Percentiles rank a stretch among this genome's conserved stretches.
Conservation (phyloP, 2,329 filamentous ascomycete species). For the Fusarium dlaminii region DNA sequence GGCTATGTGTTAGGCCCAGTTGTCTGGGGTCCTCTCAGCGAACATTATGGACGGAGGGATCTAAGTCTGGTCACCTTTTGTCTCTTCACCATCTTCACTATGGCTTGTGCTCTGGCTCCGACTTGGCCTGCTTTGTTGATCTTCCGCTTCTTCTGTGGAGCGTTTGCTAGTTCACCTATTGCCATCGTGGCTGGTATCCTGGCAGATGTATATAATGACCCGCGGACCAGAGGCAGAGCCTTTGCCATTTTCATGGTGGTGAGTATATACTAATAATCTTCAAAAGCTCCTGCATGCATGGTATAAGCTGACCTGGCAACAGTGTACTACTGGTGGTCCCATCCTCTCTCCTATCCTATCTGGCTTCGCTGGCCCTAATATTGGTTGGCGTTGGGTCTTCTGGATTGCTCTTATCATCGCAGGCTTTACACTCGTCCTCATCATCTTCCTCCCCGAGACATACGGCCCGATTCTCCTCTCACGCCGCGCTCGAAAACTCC, state of each 20-base stretch:
- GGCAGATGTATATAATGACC: slow-evolving; percentile 71
- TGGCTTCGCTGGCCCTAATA: slow-evolving; percentile 65
- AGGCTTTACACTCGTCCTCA: slow-evolving; percentile 65
- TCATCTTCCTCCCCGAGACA: slow-evolving; percentile 73
- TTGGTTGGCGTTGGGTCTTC: slow-evolving; percentile 76
- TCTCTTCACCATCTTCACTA: slow-evolving; percentile 60
- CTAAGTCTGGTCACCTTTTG: slow-evolving; percentile 57
- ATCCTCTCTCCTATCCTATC: slow-evolving; percentile 73
- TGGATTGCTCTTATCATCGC: slow-evolving; percentile 77
- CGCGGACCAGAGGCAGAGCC: slow-evolving; percentile 62
- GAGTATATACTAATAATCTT: slow-evolving; percentile 34
- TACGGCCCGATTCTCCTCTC: slow-evolving; percentile 67
- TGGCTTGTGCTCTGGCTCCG: slow-evolving; percentile 65
- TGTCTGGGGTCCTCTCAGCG: slow-evolving; percentile 72
- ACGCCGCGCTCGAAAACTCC: slow-evolving; percentile 64
- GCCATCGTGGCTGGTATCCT: slow-evolving; percentile 71
- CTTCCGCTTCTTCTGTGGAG: slow-evolving; percentile 64
- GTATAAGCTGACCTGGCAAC: slow-evolving; percentile 15
- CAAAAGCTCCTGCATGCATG: neutral
- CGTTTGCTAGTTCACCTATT: slow-evolving; percentile 67
- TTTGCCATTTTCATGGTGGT: slow-evolving; percentile 73
- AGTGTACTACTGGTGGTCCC: slow-evolving; percentile 72
- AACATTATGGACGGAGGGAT: slow-evolving; percentile 68
- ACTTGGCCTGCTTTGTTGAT: slow-evolving; percentile 62
- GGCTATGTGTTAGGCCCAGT: slow-evolving; percentile 71